Evolutionary conservation across 2,329 filamentous ascomycete genomes (phyloP).

Genomic region (Zymoseptoria crescenta): DNA sequence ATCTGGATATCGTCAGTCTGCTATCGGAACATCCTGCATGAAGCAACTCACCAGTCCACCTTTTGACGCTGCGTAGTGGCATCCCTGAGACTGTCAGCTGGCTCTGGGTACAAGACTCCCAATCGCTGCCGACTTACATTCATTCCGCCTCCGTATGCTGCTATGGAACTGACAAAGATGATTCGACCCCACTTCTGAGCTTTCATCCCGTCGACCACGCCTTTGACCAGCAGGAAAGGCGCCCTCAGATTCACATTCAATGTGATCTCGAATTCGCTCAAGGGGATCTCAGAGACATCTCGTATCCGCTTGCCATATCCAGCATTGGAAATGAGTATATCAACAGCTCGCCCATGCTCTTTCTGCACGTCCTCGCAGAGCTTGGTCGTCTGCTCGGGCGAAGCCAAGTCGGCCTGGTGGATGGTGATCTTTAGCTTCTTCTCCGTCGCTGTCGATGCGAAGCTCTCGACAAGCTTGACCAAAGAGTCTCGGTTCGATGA

Average conservation of each 20-base stretch:
- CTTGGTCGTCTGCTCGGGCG: slow-evolving; percentile 43
- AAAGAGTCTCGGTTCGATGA: slow-evolving; percentile 43
- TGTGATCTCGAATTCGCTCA: slow-evolving; percentile 59
- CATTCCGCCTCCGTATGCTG: slow-evolving; percentile 55
- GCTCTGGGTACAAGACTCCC: not conserved
- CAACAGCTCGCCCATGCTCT: slow-evolving; percentile 47
- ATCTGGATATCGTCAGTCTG: slow-evolving; percentile 32
- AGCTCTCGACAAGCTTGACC: slow-evolving; percentile 33
- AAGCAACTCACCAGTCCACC: slow-evolving; percentile 29
- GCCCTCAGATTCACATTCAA: slow-evolving; percentile 55
- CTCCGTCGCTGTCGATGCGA: slow-evolving; percentile 14
- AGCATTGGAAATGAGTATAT: slow-evolving; percentile 60
- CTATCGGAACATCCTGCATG: not conserved
- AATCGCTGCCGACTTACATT: slow-evolving; percentile 47
- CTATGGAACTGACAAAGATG: slow-evolving; percentile 57
- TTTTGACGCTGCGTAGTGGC: slow-evolving; percentile 23
- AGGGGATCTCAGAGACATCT: slow-evolving; percentile 47
- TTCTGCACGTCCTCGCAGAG: slow-evolving; percentile 49
- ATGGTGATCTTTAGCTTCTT: slow-evolving; percentile 40
- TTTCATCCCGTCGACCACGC: slow-evolving; percentile 54
- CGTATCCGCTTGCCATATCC: slow-evolving; percentile 56
- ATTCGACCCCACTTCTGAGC: slow-evolving; percentile 55
- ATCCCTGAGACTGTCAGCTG: slow-evolving; percentile 11
- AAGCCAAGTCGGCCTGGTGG: slow-evolving; percentile 52
- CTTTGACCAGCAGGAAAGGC: slow-evolving; percentile 54